phyloP scores from a whole-genome alignment of 225 moss, liverwort and hornwort species.

The Straminergon stramineum region DNA sequence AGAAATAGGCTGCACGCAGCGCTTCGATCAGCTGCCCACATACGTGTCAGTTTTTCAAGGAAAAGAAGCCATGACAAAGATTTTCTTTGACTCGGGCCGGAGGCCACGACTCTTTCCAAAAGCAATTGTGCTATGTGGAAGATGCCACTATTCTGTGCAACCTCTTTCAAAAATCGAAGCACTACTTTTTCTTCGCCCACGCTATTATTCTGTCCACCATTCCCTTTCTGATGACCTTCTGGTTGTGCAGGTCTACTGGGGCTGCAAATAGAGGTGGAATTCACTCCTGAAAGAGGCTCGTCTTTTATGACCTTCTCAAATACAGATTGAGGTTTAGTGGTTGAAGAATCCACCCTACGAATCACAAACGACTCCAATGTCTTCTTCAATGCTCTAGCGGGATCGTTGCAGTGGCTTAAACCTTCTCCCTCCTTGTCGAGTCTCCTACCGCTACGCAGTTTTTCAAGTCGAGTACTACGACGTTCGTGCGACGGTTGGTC shows the following conservation, averaged over 20 bases:
- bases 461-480: constrained; percentile 72
- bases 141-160: constrained; percentile 66
- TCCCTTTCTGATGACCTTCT: constrained; percentile 16
- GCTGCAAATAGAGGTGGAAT: constrained; percentile 8
- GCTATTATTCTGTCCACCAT: constrained; percentile 13
- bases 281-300: constrained; percentile 17
- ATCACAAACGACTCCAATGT: constrained; percentile 61
- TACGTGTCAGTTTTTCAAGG: constrained; percentile 73
- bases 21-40: constrained; percentile 70
- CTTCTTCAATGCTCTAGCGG: constrained; percentile 56
- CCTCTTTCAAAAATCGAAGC: constrained; percentile 61
- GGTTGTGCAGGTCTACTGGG: constrained; percentile 3
- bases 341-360: background rate
- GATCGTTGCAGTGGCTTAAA: constrained; percentile 60
- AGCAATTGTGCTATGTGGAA: constrained; percentile 68
- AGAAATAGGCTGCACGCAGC: constrained; percentile 77
- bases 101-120: constrained; percentile 65
- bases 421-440: constrained; percentile 68
- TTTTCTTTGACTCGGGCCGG: constrained; percentile 47
- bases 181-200: constrained; percentile 60
- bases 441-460: constrained; percentile 68
- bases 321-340: background rate
- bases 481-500: constrained; percentile 68
- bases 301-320: constrained; percentile 15
- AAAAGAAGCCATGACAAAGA: constrained; percentile 62